phyloP scores from a whole-genome alignment of 2,329 filamentous ascomycete species.

The Alternaria arbusti region DNA sequence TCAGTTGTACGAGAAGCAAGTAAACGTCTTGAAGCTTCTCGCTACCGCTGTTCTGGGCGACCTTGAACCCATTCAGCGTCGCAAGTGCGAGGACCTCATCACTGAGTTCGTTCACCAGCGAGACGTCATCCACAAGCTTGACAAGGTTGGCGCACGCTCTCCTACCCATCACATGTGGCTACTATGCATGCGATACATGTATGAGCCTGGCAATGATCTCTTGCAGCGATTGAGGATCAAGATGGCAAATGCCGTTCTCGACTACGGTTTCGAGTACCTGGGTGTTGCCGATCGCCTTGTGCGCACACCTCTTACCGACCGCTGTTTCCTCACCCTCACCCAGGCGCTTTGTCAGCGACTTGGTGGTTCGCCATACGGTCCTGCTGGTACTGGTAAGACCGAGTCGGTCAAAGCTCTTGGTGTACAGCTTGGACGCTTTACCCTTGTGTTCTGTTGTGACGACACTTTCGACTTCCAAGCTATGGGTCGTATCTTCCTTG shows the following conservation, averaged over 20 bases:
- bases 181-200: slow-evolving; percentile 95
- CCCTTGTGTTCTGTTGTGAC: slow-evolving; percentile 98
- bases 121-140: slow-evolving; percentile 87
- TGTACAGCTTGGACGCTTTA: slow-evolving; percentile 95
- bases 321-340: slow-evolving; percentile 96
- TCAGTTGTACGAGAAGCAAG: slow-evolving; percentile 78
- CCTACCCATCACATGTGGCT: slow-evolving; percentile 90
- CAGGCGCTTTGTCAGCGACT: slow-evolving; percentile 94
- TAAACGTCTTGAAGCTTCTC: slow-evolving; percentile 82
- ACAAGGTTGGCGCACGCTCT: slow-evolving; percentile 74
- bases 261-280: slow-evolving; percentile 97
- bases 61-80: slow-evolving; percentile 82
- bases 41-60: slow-evolving; percentile 90
- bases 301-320: slow-evolving; percentile 93
- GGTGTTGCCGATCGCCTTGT: slow-evolving; percentile 96
- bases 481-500: slow-evolving; percentile 98
- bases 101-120: slow-evolving; percentile 99
- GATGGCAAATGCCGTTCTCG: slow-evolving; percentile 95
- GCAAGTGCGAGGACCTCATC: slow-evolving; percentile 98
- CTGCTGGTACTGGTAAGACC: slow-evolving; percentile 97
- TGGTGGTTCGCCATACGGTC: slow-evolving; percentile 95
- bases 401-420: slow-evolving; percentile 98
- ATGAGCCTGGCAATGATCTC: slow-evolving; percentile 79
- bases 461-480: slow-evolving; percentile 99
- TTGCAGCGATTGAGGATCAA: slow-evolving; percentile 84